These are phyloP conservation scores for Fusarium sp. DNA, from an alignment of 2,329 filamentous ascomycete species.

Conservation along the genomic window DNA sequence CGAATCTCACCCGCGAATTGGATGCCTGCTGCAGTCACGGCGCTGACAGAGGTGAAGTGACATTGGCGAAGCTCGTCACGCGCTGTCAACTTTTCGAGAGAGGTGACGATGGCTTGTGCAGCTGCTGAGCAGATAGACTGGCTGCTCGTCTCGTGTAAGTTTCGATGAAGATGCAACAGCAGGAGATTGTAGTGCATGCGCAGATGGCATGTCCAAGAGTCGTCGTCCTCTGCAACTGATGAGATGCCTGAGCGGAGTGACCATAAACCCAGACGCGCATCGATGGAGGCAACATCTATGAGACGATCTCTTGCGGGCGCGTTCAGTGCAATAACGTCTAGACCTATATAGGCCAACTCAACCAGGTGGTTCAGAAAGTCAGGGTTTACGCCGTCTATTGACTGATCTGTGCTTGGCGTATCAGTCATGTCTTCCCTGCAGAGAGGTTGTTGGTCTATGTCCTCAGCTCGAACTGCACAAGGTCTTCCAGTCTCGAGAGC, in stretches of 20 bases:
- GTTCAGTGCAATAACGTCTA: conserved; percentile 39
- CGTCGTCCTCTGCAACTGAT: conserved; percentile 37
- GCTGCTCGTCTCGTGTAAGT: conserved; percentile 31
- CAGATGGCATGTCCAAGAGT: conserved; percentile 39
- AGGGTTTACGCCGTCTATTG: conserved; percentile 10
- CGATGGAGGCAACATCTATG: conserved; percentile 37
- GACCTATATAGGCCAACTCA: conserved; percentile 39
- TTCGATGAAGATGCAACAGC: conserved; percentile 39
- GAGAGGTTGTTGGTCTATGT: conserved; percentile 41
- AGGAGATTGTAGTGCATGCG: conserved; percentile 44
- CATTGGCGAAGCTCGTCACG: conserved; percentile 39
- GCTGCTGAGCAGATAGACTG: conserved; percentile 42
- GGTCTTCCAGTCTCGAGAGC: conserved; percentile 39
- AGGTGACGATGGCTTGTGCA: conserved; percentile 41
- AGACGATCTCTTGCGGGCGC: conserved; percentile 29
- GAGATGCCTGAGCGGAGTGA: conserved; percentile 42
- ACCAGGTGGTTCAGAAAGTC: conserved; percentile 42
- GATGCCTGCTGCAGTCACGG: conserved; percentile 40
- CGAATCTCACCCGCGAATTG: conserved; percentile 43
- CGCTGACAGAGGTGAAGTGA: conserved; percentile 43
- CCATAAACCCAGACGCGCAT: conserved; percentile 41
- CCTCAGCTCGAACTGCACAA: conserved; percentile 40
- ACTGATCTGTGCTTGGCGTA: conserved; percentile 11
- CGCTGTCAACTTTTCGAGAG: conserved; percentile 35
- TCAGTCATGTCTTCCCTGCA: conserved; percentile 36